phyloP scores from a whole-genome alignment of 331 rosid genomes.

The Quercus lobata region DNA sequence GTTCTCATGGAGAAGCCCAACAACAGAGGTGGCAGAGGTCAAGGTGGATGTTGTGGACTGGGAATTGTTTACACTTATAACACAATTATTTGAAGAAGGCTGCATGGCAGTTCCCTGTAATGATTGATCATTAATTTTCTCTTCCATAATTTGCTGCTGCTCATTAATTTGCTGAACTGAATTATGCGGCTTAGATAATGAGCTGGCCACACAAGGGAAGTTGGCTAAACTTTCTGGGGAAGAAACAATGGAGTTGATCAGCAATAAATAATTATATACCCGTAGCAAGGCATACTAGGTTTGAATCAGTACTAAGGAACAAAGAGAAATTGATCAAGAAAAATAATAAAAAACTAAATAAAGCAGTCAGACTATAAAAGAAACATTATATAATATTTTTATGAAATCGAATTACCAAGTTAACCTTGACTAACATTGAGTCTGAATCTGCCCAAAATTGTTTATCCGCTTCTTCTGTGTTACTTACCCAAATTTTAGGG shows the following conservation, averaged over 20 bases:
- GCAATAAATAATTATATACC: too few species aligned
- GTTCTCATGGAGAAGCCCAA: conserved; percentile 88
- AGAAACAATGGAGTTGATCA: conserved; percentile 1
- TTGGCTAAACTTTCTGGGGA: conserved; percentile 81
- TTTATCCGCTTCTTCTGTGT: not conserved
- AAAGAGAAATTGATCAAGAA: not conserved
- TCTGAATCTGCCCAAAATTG: not conserved
- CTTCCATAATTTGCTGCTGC: conserved; percentile 41
- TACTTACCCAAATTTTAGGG: not conserved
- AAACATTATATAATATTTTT: not conserved
- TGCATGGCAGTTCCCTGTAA: conserved; percentile 55
- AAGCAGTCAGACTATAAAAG: not conserved
- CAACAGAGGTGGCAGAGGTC: conserved; percentile 77
- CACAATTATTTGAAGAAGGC: conserved; percentile 63
- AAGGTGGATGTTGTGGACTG: conserved; percentile 63
- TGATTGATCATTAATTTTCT: conserved; percentile 48
- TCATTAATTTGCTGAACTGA: conserved; percentile 71
- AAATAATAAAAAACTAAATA: not conserved
- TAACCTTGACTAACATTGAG: not conserved
- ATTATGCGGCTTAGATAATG: conserved; percentile 50
- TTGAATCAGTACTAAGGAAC: too few species aligned
- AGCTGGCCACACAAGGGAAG: conserved; percentile 74
- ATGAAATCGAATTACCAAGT: not conserved
- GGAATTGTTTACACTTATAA: conserved; percentile 57
- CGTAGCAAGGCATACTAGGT: not conserved